Percentiles rank a stretch among this genome's conserved stretches.
phyloP scores from a whole-genome alignment of 2,329 filamentous ascomycete genomes.

The Xylaria digitata region DNA sequence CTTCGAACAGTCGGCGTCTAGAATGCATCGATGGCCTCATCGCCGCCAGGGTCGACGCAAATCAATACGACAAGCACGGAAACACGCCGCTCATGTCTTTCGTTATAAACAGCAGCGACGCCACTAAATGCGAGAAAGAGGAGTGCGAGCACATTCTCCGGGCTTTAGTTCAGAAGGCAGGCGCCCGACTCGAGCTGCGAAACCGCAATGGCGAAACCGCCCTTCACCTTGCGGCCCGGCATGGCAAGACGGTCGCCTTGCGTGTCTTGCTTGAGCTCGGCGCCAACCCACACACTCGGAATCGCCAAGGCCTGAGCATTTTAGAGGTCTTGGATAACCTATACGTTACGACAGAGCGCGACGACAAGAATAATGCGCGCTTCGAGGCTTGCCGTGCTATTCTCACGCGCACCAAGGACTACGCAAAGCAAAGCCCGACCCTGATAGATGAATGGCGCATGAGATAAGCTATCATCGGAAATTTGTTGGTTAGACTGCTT shows the following conservation, averaged over 20 bases:
- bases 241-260: constrained; percentile 64
- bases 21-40: constrained; percentile 50
- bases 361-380: constrained; percentile 54
- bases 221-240: constrained; percentile 64
- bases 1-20: constrained; percentile 35
- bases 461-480: neutral
- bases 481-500: neutral
- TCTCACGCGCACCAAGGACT: constrained; percentile 53
- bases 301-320: constrained; percentile 58
- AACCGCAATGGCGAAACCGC: constrained; percentile 67
- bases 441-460: constrained; percentile 56
- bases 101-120: constrained; percentile 58
- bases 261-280: constrained; percentile 59
- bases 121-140: constrained; percentile 58
- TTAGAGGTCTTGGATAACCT: constrained; percentile 59
- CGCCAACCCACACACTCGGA: constrained; percentile 61
- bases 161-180: constrained; percentile 53
- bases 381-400: constrained; percentile 60
- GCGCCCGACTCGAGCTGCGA: constrained; percentile 61
- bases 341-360: constrained; percentile 49
- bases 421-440: constrained; percentile 54
- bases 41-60: constrained; percentile 57
- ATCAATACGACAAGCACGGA: constrained; percentile 64
- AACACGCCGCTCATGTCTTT: constrained; percentile 69
- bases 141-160: constrained; percentile 60